Evolutionary conservation across 2,329 filamentous ascomycete species (phyloP).

Genomic region (Aspergillus niger): DNA sequence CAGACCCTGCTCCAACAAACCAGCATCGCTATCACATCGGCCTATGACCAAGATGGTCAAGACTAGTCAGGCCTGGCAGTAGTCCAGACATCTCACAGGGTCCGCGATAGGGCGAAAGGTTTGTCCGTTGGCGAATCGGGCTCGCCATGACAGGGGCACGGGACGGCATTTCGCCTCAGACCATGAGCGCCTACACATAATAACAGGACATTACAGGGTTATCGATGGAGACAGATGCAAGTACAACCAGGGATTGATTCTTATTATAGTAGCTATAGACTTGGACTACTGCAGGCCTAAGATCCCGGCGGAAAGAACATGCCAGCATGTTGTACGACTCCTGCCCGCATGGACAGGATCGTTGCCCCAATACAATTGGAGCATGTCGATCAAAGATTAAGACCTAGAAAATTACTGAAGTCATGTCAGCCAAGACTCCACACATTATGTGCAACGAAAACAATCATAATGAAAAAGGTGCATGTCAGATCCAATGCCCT

Average conservation of each 20-base stretch:
- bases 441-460: not conserved
- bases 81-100: slow-evolving; percentile 10
- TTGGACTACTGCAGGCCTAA: slow-evolving; percentile 23
- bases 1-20: slow-evolving; percentile 12
- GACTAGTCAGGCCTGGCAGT: slow-evolving; percentile 10
- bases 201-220: not conserved
- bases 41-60: slow-evolving; percentile 5
- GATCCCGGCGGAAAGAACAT: not conserved
- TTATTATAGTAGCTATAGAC: slow-evolving; percentile 12
- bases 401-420: not conserved
- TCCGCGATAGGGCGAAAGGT: not conserved
- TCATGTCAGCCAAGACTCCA: slow-evolving; percentile 17
- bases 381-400: not conserved
- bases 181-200: not conserved
- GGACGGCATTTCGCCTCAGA: not conserved
- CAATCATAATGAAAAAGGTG: slow-evolving; percentile 3
- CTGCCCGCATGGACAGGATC: not conserved
- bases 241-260: not conserved
- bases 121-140: not conserved
- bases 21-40: slow-evolving; percentile 19
- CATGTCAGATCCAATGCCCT: slow-evolving; percentile 55
- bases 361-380: not conserved
- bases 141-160: not conserved
- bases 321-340: not conserved
- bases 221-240: not conserved